phyloP scores from a whole-genome alignment of 352 stramenopile species.

The Thraustotheca clavata region DNA sequence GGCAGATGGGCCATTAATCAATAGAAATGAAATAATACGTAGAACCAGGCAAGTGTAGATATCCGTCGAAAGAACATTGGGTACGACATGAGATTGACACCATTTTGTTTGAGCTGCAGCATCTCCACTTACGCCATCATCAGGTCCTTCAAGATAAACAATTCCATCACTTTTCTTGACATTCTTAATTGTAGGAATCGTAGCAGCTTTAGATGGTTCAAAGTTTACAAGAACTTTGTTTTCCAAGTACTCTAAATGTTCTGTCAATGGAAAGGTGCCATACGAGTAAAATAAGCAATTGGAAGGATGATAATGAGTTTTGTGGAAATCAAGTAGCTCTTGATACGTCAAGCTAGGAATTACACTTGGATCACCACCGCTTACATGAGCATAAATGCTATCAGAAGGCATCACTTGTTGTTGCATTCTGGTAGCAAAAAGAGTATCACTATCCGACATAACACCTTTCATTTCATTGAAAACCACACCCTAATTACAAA shows the following conservation, averaged over 20 bases:
- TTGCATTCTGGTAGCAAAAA: slow-evolving; percentile 88
- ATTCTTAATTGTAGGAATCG: neutral
- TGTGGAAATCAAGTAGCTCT: slow-evolving; percentile 70
- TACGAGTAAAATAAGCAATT: slow-evolving; percentile 88
- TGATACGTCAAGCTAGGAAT: slow-evolving; percentile 75
- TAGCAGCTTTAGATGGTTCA: slow-evolving; percentile 32
- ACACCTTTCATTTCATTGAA: slow-evolving; percentile 99
- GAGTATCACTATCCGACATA: slow-evolving; percentile 91
- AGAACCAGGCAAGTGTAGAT: slow-evolving; percentile 69
- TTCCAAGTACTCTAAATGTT: slow-evolving; percentile 70
- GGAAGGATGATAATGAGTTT: slow-evolving; percentile 80
- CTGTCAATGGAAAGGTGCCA: slow-evolving; percentile 68
- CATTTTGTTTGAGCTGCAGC: slow-evolving; percentile 64
- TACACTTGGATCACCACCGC: slow-evolving; percentile 53
- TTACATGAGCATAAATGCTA: slow-evolving; percentile 77
- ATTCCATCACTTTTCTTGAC: slow-evolving; percentile 30
- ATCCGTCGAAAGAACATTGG: slow-evolving; percentile 49
- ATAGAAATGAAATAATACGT: slow-evolving; percentile 65
- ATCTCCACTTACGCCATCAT: slow-evolving; percentile 21
- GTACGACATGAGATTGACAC: slow-evolving; percentile 60
- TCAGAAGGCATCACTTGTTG: slow-evolving; percentile 88
- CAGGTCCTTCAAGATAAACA: slow-evolving; percentile 23
- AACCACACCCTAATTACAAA: slow-evolving; percentile 85
- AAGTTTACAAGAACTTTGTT: slow-evolving; percentile 62
- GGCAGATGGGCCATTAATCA: slow-evolving; percentile 70